phyloP scores from a whole-genome alignment of 176 grass and related monocot genomes.

The Zea mays region DNA sequence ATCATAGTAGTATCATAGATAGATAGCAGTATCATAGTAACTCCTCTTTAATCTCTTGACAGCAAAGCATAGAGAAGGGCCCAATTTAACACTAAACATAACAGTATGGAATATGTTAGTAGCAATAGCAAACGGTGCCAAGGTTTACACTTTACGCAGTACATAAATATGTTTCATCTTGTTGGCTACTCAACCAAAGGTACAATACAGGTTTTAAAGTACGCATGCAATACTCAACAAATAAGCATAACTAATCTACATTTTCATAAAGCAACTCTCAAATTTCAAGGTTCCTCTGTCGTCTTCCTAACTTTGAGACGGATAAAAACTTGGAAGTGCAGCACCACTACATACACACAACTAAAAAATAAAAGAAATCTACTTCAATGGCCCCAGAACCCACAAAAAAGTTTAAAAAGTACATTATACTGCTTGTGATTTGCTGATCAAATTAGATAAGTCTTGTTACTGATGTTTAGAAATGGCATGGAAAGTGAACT shows the following conservation, averaged over 20 bases:
- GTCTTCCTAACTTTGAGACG: slow-evolving; percentile 1
- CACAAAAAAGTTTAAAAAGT: background rate
- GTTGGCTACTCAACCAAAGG: background rate
- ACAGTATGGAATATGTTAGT: background rate
- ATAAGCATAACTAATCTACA: background rate
- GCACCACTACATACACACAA: background rate
- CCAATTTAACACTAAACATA: slow-evolving; percentile 22
- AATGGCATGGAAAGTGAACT: slow-evolving; percentile 28
- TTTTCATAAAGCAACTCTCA: background rate
- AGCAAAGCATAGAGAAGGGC: background rate
- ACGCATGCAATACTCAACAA: background rate
- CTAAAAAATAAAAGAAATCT: background rate
- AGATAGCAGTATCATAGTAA: slow-evolving; percentile 1
- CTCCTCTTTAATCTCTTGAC: background rate
- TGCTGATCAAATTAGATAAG: slow-evolving; percentile 12
- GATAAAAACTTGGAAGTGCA: background rate
- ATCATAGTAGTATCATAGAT: background rate
- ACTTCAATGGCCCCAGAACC: background rate
- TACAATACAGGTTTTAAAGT: background rate
- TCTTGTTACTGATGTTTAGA: slow-evolving; percentile 6
- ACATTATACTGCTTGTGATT: slow-evolving; percentile 22
- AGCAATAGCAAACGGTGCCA: background rate
- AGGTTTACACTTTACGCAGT: background rate
- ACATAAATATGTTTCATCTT: background rate
- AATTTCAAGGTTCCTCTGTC: slow-evolving; percentile 18